Percentiles rank a stretch among this genome's conserved stretches.
phyloP scores from a whole-genome alignment of 1,139 yeast species.

The Pichia sp. region DNA sequence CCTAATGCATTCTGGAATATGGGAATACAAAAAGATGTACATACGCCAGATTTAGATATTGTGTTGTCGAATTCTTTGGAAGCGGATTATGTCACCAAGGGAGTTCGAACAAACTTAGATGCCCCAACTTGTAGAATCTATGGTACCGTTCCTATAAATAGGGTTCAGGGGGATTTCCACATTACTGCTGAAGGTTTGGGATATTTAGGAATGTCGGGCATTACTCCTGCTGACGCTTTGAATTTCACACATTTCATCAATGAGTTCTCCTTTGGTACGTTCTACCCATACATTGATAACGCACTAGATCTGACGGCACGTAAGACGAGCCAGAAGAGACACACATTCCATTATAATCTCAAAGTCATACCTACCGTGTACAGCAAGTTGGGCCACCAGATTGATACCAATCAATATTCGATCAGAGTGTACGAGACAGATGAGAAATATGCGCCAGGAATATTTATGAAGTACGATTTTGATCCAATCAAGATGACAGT shows the following conservation, averaged over 20 bases:
- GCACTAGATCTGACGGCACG: conserved; percentile 78
- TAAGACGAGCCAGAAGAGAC: conserved; percentile 39
- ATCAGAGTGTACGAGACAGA: conserved; percentile 48
- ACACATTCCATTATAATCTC: conserved; percentile 57
- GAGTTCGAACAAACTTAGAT: conserved; percentile 41
- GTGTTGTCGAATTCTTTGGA: conserved; percentile 59
- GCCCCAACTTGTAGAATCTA: conserved; percentile 84
- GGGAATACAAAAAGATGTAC: conserved; percentile 41
- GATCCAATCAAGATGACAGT: conserved; percentile 77
- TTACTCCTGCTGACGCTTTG: conserved; percentile 45
- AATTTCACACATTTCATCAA: conserved; percentile 82
- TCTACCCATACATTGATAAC: conserved; percentile 78
- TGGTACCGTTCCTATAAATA: conserved; percentile 83
- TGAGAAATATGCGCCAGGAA: conserved; percentile 58
- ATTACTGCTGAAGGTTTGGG: conserved; percentile 76
- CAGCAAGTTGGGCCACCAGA: conserved; percentile 60
- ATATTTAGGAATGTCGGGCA: conserved; percentile 41
- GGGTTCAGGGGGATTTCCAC: conserved; percentile 80
- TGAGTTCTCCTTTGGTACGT: conserved; percentile 88
- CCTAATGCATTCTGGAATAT: conserved; percentile 44
- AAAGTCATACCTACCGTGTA: conserved; percentile 83
- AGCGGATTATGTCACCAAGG: conserved; percentile 53
- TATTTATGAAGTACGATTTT: conserved; percentile 77
- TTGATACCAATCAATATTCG: conserved; percentile 86
- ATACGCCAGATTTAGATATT: conserved; percentile 64